phyloP scores from a whole-genome alignment of 495 filamentous ascomycete species.

The Penicillium pulvis region DNA sequence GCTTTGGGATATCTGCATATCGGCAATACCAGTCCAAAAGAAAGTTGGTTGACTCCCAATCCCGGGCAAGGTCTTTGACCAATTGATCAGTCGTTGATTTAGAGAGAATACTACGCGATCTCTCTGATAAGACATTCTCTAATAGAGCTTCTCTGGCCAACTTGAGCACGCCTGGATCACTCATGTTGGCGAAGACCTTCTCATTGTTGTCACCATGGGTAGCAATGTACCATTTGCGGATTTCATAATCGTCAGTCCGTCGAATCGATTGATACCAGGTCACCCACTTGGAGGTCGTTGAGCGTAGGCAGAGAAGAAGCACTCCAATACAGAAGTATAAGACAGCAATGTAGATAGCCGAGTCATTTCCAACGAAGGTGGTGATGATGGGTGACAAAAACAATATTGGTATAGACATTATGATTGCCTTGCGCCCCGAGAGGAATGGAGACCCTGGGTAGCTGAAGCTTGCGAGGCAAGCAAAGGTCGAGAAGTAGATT shows the following conservation, averaged over 20 bases:
- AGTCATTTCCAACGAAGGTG: slow-evolving; percentile 48
- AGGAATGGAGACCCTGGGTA: slow-evolving; percentile 55
- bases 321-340: slow-evolving; percentile 48
- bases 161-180: slow-evolving; percentile 47
- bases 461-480: slow-evolving; percentile 58
- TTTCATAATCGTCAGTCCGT: slow-evolving; percentile 49
- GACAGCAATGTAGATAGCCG: slow-evolving; percentile 48
- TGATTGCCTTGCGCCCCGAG: slow-evolving; percentile 49
- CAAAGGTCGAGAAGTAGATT: slow-evolving; percentile 53
- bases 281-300: slow-evolving; percentile 52
- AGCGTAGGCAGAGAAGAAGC: slow-evolving; percentile 48
- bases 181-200: slow-evolving; percentile 39
- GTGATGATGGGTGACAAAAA: slow-evolving; percentile 52
- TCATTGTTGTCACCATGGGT: slow-evolving; percentile 36
- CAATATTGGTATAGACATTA: slow-evolving; percentile 48
- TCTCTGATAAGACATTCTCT: slow-evolving; percentile 48
- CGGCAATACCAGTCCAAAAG: slow-evolving; percentile 62
- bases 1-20: slow-evolving; percentile 50
- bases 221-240: slow-evolving; percentile 50
- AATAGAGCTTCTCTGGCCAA: slow-evolving; percentile 50
- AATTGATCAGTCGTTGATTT: slow-evolving; percentile 45
- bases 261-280: slow-evolving; percentile 51
- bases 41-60: slow-evolving; percentile 61
- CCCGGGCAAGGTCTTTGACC: slow-evolving; percentile 49
- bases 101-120: slow-evolving; percentile 41